Percentiles rank a stretch among this genome's conserved stretches.
Conservation (phyloP, 2,329 filamentous ascomycete species). For the Hypoxylon sp. region DNA sequence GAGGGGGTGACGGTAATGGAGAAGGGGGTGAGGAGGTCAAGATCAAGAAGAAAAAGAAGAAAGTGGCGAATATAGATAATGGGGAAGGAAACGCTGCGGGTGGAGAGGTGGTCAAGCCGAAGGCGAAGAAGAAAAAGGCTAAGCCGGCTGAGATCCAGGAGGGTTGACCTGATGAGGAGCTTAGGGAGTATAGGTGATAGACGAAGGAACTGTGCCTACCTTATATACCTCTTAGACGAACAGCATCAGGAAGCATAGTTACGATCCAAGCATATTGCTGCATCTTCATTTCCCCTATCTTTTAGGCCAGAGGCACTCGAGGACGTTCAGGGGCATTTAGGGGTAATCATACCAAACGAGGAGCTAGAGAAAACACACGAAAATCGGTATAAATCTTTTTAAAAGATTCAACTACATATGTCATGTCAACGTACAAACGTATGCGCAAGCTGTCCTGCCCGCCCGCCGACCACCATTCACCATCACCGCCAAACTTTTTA, state of each 20-base stretch:
- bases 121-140: conserved; percentile 69
- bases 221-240: neutral
- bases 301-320: neutral
- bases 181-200: neutral
- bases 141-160: conserved; percentile 57
- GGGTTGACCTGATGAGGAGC: conserved; percentile 5
- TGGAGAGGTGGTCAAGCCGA: conserved; percentile 56
- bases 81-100: conserved; percentile 18
- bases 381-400: conserved; percentile 1
- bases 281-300: too few species aligned
- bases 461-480: neutral
- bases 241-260: conserved; percentile 6
- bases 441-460: conserved; percentile 6
- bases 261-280: neutral
- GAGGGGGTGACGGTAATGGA: conserved; percentile 40
- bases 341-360: neutral
- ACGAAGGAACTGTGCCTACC: neutral
- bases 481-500: conserved; percentile 10
- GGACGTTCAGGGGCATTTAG: neutral
- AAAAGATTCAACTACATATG: conserved; percentile 19
- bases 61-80: conserved; percentile 50
- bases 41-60: conserved; percentile 69
- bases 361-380: neutral
- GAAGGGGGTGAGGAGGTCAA: conserved; percentile 53
- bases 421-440: conserved; percentile 31